phyloP scores from a whole-genome alignment of 371 early-diverging fungal species.

The Cokeromyces recurvatus region DNA sequence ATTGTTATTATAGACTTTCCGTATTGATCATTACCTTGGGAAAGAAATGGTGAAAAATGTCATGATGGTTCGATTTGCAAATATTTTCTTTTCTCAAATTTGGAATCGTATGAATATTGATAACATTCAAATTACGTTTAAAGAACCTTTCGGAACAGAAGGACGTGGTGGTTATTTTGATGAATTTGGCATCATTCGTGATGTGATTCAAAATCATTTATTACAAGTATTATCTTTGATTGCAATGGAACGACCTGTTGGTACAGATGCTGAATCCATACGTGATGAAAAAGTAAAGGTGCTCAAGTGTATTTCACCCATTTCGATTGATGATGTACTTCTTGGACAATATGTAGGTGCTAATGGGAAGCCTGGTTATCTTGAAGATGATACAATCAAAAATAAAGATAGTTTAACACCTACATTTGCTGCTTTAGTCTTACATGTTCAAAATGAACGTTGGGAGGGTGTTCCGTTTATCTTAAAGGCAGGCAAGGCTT shows the following conservation, averaged over 20 bases:
- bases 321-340: conserved; percentile 70
- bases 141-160: conserved; percentile 96
- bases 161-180: conserved; percentile 99
- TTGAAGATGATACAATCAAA: conserved; percentile 87
- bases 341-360: conserved; percentile 88
- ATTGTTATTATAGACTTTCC: conserved; percentile 65
- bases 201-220: conserved; percentile 98
- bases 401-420: conserved; percentile 74
- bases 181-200: conserved; percentile 97
- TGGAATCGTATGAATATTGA: conserved; percentile 90
- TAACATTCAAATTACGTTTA: conserved; percentile 97
- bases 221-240: conserved; percentile 86
- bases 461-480: conserved; percentile 98
- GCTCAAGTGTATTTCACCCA: conserved; percentile 72
- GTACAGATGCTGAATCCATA: conserved; percentile 80
- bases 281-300: conserved; percentile 92
- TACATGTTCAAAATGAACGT: conserved; percentile 88
- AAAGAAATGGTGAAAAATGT: conserved; percentile 80
- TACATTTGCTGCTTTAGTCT: conserved; percentile 86
- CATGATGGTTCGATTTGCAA: conserved; percentile 90
- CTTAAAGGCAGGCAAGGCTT: conserved; percentile 93
- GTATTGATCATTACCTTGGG: conserved; percentile 98
- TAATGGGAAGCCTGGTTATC: conserved; percentile 77
- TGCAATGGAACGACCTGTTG: conserved; percentile 89
- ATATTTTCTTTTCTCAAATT: conserved; percentile 85